Evolutionary conservation across 805 yeast genomes (phyloP), one percentile per base, ranked within the genome.

Genomic region (Torulaspora maleeae): DNA sequence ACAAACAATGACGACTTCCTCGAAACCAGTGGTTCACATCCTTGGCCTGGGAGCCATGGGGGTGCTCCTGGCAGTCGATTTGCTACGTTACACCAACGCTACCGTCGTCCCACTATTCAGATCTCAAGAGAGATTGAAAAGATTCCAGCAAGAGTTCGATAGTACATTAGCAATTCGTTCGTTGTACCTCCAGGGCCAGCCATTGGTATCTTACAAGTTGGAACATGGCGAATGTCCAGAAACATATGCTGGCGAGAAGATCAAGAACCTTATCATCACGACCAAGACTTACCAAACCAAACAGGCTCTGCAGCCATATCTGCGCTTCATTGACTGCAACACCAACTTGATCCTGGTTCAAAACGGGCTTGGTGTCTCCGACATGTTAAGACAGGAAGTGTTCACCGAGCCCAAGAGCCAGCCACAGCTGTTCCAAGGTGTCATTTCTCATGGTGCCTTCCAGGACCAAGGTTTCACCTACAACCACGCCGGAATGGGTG

Each of bases 331-430:
- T 24, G 63, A 67, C 24, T 58, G 68, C 2, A 60, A 71, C 2
- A 78, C 95, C 2, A 83, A 80, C 48, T 66, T 90, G 10, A 58
- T 91, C 30, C 64, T 93, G 17, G 65, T 91, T 5, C 98, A 93
- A 55, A 93, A 93, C 62, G 99, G 99, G 1, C 73, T 89, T 72
- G 98, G 98, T 8, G 81, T 85, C 17, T 69, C 77, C 5, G 85
- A 84, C 9, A 71, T 73, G 34, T 59, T 89, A 27, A 66, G 70
- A 12, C 66, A 70, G 2, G 59, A 66, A 17, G 66, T 80, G 3
- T 86, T 93, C 83, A 80, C 83, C 0, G 56, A 64, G 1, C 54
- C 54, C 0, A 35, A 47, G 0, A 64, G 79, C 43, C 53, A 61
- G 38, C 96, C 97, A 3, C 70, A 68, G 6, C 55, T 90, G 10